These are phyloP conservation scores for Dactylellina leptospora DNA, from an alignment of 2,329 filamentous ascomycete species.

Conservation along the genomic window DNA sequence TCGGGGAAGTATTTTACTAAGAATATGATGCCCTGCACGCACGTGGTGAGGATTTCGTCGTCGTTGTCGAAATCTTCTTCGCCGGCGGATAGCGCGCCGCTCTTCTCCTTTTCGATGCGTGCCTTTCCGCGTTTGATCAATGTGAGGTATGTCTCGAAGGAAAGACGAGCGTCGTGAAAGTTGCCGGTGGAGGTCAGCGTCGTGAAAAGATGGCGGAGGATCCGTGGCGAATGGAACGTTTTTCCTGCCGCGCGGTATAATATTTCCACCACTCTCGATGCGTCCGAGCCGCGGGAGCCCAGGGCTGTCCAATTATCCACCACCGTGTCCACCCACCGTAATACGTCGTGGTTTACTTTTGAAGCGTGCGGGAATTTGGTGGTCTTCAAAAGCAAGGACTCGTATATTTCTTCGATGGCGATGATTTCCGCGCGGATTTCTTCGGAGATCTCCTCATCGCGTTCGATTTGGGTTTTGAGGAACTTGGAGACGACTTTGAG, in stretches of 20 bases:
- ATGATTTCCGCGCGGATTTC: slow-evolving; percentile 79
- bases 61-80: slow-evolving; percentile 81
- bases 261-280: slow-evolving; percentile 76
- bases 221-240: slow-evolving; percentile 92
- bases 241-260: slow-evolving; percentile 90
- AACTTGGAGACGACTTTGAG: slow-evolving; percentile 52
- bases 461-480: slow-evolving; percentile 34
- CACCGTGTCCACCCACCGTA: slow-evolving; percentile 80
- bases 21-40: slow-evolving; percentile 79
- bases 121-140: slow-evolving; percentile 87
- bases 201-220: slow-evolving; percentile 84
- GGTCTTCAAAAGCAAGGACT: slow-evolving; percentile 78
- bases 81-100: slow-evolving; percentile 69
- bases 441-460: slow-evolving; percentile 64
- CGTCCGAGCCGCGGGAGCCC: slow-evolving; percentile 70
- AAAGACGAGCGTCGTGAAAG: slow-evolving; percentile 88
- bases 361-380: slow-evolving; percentile 85
- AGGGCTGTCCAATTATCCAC: slow-evolving; percentile 86
- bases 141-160: slow-evolving; percentile 89
- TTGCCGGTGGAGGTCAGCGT: slow-evolving; percentile 88
- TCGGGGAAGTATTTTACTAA: slow-evolving; percentile 83
- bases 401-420: slow-evolving; percentile 79
- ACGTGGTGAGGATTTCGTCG: slow-evolving; percentile 76
- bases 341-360: slow-evolving; percentile 79
- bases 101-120: slow-evolving; percentile 82